Percentiles rank a stretch among this genome's conserved stretches.
These are phyloP conservation scores for Amanita subjunquillea DNA, from an alignment of 768 basidiomycete species.

Conservation along the genomic window DNA sequence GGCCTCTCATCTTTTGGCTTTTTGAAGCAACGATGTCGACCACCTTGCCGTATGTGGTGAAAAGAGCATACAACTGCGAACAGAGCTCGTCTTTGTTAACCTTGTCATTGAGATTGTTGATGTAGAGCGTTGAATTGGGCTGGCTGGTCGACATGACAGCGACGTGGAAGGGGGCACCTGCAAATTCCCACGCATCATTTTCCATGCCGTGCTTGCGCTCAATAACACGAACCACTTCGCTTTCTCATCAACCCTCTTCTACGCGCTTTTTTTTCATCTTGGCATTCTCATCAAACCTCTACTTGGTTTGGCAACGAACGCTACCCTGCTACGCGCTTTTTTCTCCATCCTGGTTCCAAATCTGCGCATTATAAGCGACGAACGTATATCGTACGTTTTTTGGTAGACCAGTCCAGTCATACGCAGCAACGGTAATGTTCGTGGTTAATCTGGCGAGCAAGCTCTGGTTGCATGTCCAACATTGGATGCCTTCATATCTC, in stretches of 20 bases:
- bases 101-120: slow-evolving; percentile 91
- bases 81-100: slow-evolving; percentile 86
- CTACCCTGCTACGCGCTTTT: background rate
- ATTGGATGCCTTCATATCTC: slow-evolving; percentile 43
- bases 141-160: background rate
- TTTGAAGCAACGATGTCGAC: slow-evolving; percentile 92
- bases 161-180: background rate
- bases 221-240: background rate
- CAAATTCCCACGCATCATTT: slow-evolving; percentile 3
- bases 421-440: background rate
- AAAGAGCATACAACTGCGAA: slow-evolving; percentile 74
- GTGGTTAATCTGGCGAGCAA: slow-evolving; percentile 9
- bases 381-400: slow-evolving; percentile 4
- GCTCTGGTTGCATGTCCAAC: slow-evolving; percentile 5
- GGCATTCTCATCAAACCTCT: too few species aligned
- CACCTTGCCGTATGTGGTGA: slow-evolving; percentile 88
- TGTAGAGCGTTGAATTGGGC: slow-evolving; percentile 82
- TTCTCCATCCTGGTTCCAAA: background rate
- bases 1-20: slow-evolving; percentile 77
- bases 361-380: background rate
- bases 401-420: background rate
- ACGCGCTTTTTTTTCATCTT: background rate
- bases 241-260: background rate
- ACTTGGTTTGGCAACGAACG: background rate
- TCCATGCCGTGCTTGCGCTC: background rate